A percentile compares a stretch with the other conserved stretches of the same genome.
phyloP scores from a whole-genome alignment of 108 stramenopile species.

The Pseudonitzschia multiseries region DNA sequence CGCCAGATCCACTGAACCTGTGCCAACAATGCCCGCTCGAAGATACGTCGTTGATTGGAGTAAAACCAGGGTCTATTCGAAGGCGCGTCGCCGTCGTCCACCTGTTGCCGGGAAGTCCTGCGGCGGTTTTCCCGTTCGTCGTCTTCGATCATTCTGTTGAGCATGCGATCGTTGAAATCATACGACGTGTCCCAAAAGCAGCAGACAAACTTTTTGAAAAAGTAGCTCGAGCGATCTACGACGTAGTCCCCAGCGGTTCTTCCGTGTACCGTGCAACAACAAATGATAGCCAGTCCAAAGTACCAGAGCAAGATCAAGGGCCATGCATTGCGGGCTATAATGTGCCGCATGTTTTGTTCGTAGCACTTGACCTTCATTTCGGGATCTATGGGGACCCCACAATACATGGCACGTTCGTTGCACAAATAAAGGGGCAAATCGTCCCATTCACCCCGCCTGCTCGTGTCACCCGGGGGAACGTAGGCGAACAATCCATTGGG shows the following conservation, averaged over 20 bases:
- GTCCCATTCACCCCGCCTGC: not conserved
- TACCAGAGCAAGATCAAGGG: slow-evolving; percentile 42
- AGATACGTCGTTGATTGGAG: slow-evolving; percentile 17
- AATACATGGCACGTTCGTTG: slow-evolving; percentile 18
- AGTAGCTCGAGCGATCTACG: slow-evolving; percentile 3
- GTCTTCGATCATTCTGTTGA: slow-evolving; percentile 8
- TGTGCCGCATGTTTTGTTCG: slow-evolving; percentile 13
- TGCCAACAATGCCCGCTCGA: slow-evolving; percentile 26
- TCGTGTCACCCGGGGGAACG: not conserved
- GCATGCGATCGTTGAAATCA: slow-evolving; percentile 13
- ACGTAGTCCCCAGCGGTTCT: slow-evolving; percentile 20
- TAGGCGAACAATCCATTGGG: not conserved
- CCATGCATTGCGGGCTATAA: slow-evolving; percentile 37
- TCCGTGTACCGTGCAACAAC: slow-evolving; percentile 35
- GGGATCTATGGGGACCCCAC: slow-evolving; percentile 17
- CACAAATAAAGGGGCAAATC: slow-evolving; percentile 19
- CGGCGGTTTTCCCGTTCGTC: not conserved
- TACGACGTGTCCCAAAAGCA: not conserved
- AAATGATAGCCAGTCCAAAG: slow-evolving; percentile 30
- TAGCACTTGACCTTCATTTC: slow-evolving; percentile 21
- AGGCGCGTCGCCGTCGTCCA: not conserved
- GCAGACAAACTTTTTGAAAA: slow-evolving; percentile 6
- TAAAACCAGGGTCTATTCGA: slow-evolving; percentile 6
- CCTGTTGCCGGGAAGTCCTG: not conserved
- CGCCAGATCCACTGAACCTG: slow-evolving; percentile 28